phyloP scores from a whole-genome alignment of 1,284 basidiomycete genomes.

The Retiboletus flavoniger region DNA sequence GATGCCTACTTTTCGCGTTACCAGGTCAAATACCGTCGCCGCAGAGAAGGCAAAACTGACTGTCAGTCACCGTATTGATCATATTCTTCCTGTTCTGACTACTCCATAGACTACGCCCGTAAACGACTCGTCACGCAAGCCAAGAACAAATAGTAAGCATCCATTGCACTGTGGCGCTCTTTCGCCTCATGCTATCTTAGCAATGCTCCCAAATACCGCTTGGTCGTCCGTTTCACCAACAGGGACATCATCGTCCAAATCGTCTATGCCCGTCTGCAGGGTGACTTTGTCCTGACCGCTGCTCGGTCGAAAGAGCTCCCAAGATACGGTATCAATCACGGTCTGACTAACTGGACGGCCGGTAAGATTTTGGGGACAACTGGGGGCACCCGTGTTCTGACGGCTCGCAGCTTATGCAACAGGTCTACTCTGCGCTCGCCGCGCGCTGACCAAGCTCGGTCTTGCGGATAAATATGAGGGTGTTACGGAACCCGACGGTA shows the following conservation, averaged over 20 bases:
- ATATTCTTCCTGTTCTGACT: conserved; percentile 14
- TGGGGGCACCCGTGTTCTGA: neutral
- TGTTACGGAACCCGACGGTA: conserved; percentile 90
- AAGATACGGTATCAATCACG: conserved; percentile 96
- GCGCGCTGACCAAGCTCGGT: conserved; percentile 93
- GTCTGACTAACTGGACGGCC: conserved; percentile 98
- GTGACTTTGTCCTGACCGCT: conserved; percentile 89
- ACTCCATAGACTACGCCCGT: conserved; percentile 83
- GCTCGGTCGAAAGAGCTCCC: conserved; percentile 92
- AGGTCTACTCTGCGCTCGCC: conserved; percentile 92
- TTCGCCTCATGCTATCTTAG: conserved; percentile 33
- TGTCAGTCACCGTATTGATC: conserved; percentile 51
- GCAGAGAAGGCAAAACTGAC: conserved; percentile 98
- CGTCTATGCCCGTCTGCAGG: conserved; percentile 95
- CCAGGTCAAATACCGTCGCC: conserved; percentile 95
- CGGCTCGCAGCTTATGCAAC: conserved; percentile 84
- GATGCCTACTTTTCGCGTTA: conserved; percentile 96
- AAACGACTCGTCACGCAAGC: conserved; percentile 96
- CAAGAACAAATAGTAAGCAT: conserved; percentile 95
- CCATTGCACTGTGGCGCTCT: neutral
- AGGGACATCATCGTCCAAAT: conserved; percentile 91
- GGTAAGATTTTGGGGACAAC: conserved; percentile 43
- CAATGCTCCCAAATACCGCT: conserved; percentile 97
- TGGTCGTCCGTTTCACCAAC: conserved; percentile 98
- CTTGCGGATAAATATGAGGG: conserved; percentile 99